Conservation (phyloP, 495 filamentous ascomycete species). For the Glutinoglossum americanum region DNA sequence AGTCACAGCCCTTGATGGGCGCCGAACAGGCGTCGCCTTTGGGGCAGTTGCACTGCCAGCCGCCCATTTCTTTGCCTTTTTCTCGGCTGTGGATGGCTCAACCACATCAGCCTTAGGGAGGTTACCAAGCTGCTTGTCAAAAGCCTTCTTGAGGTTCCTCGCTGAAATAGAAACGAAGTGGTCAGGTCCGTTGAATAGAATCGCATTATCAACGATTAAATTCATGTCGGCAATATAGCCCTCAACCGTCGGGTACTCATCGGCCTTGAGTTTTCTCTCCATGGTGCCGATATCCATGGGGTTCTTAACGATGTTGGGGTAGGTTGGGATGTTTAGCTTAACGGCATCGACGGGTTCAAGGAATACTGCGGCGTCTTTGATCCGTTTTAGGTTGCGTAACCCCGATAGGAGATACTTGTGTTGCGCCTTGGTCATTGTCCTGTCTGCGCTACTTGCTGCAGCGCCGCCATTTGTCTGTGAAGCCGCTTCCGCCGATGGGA, state of each 20-base stretch:
- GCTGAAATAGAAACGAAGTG: slow-evolving; percentile 49
- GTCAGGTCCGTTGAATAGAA: slow-evolving; percentile 58
- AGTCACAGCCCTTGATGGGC: slow-evolving; percentile 28
- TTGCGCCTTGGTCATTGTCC: slow-evolving; percentile 30
- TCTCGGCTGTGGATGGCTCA: slow-evolving; percentile 30
- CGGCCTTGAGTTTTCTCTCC: slow-evolving; percentile 53
- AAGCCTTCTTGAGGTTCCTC: slow-evolving; percentile 35
- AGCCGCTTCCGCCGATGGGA: slow-evolving; percentile 12
- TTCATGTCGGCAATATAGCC: slow-evolving; percentile 50
- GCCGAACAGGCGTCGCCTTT: slow-evolving; percentile 28
- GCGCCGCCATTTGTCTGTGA: neutral
- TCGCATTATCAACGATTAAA: slow-evolving; percentile 52
- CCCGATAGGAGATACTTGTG: slow-evolving; percentile 31
- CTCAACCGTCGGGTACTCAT: slow-evolving; percentile 38
- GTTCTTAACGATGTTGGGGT: slow-evolving; percentile 43
- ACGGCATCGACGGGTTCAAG: slow-evolving; percentile 49
- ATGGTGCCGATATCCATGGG: slow-evolving; percentile 73
- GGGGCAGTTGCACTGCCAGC: slow-evolving; percentile 16
- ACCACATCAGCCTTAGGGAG: slow-evolving; percentile 28
- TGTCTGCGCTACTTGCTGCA: slow-evolving; percentile 4
- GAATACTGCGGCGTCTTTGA: slow-evolving; percentile 52
- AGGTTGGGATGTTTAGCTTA: slow-evolving; percentile 46
- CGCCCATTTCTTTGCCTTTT: slow-evolving; percentile 31
- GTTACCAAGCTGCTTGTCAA: slow-evolving; percentile 33
- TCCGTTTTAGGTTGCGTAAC: slow-evolving; percentile 58